Evolutionary conservation across 1,284 basidiomycete genomes (phyloP).

Genomic region (Cryptococcus sp.): DNA sequence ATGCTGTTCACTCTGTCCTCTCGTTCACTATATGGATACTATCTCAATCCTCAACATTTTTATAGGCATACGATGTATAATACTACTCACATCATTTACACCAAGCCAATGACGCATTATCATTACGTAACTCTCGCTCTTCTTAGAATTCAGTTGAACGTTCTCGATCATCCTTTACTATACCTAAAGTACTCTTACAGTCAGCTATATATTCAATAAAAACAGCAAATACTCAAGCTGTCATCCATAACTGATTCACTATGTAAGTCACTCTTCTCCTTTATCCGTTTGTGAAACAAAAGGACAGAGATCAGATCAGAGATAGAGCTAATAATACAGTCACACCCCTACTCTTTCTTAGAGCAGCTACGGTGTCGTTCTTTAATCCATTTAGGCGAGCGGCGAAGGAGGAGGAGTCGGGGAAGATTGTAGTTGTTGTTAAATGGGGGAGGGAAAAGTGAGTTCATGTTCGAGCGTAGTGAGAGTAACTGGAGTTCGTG

Average conservation of each 20-base stretch:
- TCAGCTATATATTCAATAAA: no score
- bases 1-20: no score
- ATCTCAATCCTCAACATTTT: no score
- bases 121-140: no score
- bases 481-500: not conserved
- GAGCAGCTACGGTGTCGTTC: conserved; percentile 35
- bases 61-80: no score
- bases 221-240: not conserved
- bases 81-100: no score
- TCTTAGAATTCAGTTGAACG: no score
- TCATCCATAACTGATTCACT: not conserved
- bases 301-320: not conserved
- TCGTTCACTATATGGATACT: no score
- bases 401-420: conserved; percentile 34
- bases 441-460: conserved; percentile 45
- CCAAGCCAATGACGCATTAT: no score
- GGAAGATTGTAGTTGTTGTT: conserved; percentile 37
- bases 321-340: conserved; percentile 10
- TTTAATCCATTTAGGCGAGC: conserved; percentile 45
- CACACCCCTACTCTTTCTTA: conserved; percentile 22
- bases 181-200: no score
- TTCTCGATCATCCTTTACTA: no score
- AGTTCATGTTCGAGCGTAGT: conserved; percentile 4
- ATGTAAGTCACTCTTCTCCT: not conserved
- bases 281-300: not conserved